Conservation (phyloP, 768 basidiomycete species). For the Auricularia sp. region DNA sequence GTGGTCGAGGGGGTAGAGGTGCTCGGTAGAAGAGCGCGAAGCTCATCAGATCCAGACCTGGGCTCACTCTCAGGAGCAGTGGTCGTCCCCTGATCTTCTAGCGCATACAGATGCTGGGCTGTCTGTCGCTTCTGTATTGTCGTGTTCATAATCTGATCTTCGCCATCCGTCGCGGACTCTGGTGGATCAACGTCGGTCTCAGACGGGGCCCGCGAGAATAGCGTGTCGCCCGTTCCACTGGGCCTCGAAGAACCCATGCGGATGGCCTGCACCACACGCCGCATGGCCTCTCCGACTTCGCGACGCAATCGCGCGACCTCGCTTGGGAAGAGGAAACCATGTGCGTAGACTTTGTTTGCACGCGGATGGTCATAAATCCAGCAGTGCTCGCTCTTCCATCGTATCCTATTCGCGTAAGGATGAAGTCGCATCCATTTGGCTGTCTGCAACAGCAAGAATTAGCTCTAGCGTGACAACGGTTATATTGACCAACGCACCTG, state of each 20-base stretch:
- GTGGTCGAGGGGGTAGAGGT: not conserved
- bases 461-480: not conserved
- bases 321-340: conserved; percentile 91
- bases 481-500: conserved; percentile 25
- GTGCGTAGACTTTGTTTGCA: conserved; percentile 85
- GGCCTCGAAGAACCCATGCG: not conserved
- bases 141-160: not conserved
- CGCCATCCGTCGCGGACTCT: not conserved
- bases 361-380: conserved; percentile 99
- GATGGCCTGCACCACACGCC: conserved; percentile 18
- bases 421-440: conserved; percentile 87
- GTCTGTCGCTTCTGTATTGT: not conserved
- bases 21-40: not conserved
- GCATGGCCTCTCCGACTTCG: conserved; percentile 11
- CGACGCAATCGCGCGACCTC: conserved; percentile 61
- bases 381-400: conserved; percentile 88
- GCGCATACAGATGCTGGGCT: no score
- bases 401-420: conserved; percentile 64
- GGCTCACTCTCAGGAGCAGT: no score
- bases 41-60: no score
- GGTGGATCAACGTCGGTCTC: conserved; percentile 4
- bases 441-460: conserved; percentile 23
- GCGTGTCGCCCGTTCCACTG: not conserved
- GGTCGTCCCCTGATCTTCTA: no score
- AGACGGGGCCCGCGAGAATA: not conserved